Conservation (phyloP, 805 yeast species). For the Schwanniomyces polymorphus region DNA sequence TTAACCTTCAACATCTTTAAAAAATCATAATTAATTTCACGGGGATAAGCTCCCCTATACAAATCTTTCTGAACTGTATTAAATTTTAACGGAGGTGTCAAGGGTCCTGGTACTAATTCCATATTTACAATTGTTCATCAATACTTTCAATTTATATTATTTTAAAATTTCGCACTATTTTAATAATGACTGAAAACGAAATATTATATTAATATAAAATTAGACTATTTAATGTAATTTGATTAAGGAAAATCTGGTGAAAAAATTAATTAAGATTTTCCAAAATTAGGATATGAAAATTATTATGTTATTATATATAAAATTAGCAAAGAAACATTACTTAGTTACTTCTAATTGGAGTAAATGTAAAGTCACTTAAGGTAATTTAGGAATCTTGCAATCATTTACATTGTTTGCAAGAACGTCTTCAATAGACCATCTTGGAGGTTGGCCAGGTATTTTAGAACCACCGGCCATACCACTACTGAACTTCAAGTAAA, state of each 20-base stretch:
- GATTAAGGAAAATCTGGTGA: background rate
- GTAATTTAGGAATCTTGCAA: constrained; percentile 34
- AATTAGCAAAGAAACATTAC: background rate
- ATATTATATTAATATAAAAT: background rate
- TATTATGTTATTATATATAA: background rate
- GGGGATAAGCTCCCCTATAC: constrained; percentile 86
- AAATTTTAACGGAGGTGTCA: constrained; percentile 80
- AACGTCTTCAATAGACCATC: constrained; percentile 80
- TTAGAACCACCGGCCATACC: constrained; percentile 75
- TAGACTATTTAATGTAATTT: background rate
- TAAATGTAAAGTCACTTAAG: background rate
- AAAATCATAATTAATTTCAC: constrained; percentile 69
- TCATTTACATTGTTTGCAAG: constrained; percentile 71
- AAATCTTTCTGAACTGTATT: constrained; percentile 67
- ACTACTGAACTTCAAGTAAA: constrained; percentile 73
- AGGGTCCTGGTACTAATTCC: constrained; percentile 16
- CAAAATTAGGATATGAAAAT: background rate
- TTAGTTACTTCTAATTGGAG: background rate
- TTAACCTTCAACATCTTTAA: constrained; percentile 62
- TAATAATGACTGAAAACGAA: background rate
- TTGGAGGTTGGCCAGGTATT: constrained; percentile 55
- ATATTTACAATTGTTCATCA: background rate
- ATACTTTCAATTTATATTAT: background rate
- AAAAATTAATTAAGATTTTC: background rate
- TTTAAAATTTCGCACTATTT: background rate